Conservation (phyloP, 306 rosid species). For the Glycine tomentella region DNA sequence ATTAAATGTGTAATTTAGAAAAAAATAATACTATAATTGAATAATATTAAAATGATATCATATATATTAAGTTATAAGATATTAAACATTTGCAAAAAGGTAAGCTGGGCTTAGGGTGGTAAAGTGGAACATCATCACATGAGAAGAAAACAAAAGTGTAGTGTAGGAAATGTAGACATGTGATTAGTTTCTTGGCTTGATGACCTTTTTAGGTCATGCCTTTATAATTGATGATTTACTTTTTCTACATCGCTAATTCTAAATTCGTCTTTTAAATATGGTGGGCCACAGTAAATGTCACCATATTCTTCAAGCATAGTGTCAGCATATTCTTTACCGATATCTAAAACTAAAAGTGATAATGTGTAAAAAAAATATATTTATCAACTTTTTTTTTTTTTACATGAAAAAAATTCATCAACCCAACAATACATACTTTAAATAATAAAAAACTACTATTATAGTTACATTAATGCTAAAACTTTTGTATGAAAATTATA, state of each 20-base stretch:
- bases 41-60: background rate
- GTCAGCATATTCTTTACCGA: background rate
- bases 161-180: slow-evolving; percentile 21
- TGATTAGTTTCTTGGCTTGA: slow-evolving; percentile 31
- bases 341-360: background rate
- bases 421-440: no score
- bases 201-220: slow-evolving; percentile 33
- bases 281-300: slow-evolving; percentile 1
- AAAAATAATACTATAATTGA: background rate
- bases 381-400: no score
- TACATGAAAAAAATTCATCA: no score
- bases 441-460: no score
- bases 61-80: background rate
- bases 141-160: background rate
- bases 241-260: background rate
- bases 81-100: background rate
- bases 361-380: no score
- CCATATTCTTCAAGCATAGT: slow-evolving; percentile 4
- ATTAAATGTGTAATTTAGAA: background rate
- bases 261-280: background rate
- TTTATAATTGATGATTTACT: slow-evolving; percentile 37
- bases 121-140: background rate
- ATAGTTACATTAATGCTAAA: no score
- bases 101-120: background rate
- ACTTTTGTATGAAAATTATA: no score